Base-by-base conservation (phyloP, 495 filamentous ascomycete genomes). In the Parachaetomium inaequale region DNA sequence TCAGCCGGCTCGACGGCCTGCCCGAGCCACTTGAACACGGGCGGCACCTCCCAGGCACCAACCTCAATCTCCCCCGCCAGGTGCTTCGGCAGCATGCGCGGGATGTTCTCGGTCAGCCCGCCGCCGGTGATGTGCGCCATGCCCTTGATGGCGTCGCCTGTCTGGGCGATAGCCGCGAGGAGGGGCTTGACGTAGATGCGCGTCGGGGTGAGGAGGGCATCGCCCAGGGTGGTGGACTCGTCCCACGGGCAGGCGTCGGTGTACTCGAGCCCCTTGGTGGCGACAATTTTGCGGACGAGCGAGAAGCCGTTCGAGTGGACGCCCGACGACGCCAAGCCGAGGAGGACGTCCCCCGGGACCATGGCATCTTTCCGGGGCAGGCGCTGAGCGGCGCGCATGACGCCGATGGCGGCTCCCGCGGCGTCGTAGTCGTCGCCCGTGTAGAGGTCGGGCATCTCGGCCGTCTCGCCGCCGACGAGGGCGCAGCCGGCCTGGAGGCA, bases 51-150 rank as follows among this genome's bases (percentile, higher is more conserved):
- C 91, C 93, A 98, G 1, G 79, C 69, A 21, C 74, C 70, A 17
- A 89, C 87, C 64, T 96, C 87, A 54, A 98, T 82, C 67, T 88
- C 82, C 11, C 89, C 92, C 4, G 88, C 81, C 5, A 98, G 83
- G 29, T 85, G 78, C 2, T 74, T 59, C 1, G 94, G 94, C 4
- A 98, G 82, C 89, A 96, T 96, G 32, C 94, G 84, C 26, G 94
- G 94, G 6, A 98, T 84, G 77, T 97, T 97, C 70, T 98, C 94
- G 10, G 87, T 78, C 17, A 98, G 80, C 7, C 94, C 94, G 58
- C 94, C 94, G 31, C 94, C 94, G 3, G 94, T 98, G 76, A 98
- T 96, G 72, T 98, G 94, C 7, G 93, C 87, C 71, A 97, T 88
- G 63, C 94, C 94, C 76, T 93, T 93, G 70, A 97, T 67, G 51